Evolutionary conservation across 345 rosid genomes (phyloP).

Genomic region (Salix arbutifolia): DNA sequence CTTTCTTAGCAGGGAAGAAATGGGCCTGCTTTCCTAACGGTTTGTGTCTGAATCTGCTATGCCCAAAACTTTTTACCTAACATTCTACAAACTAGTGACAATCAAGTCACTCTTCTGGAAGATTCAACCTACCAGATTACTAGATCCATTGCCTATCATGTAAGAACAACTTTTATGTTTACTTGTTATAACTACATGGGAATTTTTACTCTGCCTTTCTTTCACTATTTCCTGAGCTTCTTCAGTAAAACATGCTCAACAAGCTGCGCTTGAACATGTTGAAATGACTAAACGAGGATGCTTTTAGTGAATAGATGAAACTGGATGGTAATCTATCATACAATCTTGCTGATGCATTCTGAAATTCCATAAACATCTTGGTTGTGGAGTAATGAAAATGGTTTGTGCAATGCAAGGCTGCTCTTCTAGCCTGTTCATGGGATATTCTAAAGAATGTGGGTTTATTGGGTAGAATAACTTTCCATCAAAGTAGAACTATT

Average conservation of each 20-base stretch:
- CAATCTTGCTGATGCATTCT: background rate
- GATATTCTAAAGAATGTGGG: background rate
- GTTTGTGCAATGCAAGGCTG: background rate
- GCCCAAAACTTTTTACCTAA: background rate
- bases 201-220: background rate
- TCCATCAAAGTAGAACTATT: background rate
- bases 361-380: background rate
- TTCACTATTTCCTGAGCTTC: background rate
- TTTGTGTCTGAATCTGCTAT: background rate
- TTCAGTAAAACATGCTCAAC: background rate
- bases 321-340: background rate
- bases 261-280: no score
- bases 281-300: no score
- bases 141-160: background rate
- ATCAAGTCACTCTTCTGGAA: background rate
- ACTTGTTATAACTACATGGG: background rate
- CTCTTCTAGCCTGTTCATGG: background rate
- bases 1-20: slow-evolving; percentile 50
- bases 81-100: background rate
- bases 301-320: background rate
- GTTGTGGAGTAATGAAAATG: background rate
- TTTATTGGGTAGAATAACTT: background rate
- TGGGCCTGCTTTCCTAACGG: background rate
- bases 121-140: background rate
- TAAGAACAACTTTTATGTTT: background rate